These are phyloP conservation scores for Lophiotrema nucula DNA, from an alignment of 495 filamentous ascomycete species.

Conservation along the genomic window DNA sequence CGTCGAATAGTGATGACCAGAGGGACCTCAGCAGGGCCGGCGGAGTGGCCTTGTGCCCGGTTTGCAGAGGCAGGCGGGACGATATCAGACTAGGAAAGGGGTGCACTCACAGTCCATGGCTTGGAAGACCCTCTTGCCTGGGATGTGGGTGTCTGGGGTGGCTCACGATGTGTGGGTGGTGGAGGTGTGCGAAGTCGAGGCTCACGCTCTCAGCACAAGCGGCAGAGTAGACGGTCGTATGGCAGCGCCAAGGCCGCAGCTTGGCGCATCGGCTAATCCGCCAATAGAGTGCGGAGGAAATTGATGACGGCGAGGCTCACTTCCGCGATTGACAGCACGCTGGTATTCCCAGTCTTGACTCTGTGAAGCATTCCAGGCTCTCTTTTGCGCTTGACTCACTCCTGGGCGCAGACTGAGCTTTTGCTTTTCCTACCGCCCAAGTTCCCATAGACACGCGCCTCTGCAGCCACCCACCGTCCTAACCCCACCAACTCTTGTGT, in stretches of 20 bases:
- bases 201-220: not conserved
- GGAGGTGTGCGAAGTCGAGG: conserved; percentile 9
- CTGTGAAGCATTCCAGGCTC: too few species aligned
- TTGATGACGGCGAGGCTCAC: not conserved
- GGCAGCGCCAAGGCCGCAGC: too few species aligned
- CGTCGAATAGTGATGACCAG: conserved; percentile 31
- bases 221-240: too few species aligned
- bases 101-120: conserved; percentile 43
- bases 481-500: not conserved
- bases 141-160: conserved; percentile 12
- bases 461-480: not conserved
- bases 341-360: too few species aligned
- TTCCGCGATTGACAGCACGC: too few species aligned
- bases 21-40: conserved; percentile 27
- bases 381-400: too few species aligned
- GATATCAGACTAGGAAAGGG: not conserved
- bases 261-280: not conserved
- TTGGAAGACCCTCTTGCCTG: conserved; percentile 30
- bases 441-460: not conserved
- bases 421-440: too few species aligned
- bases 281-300: not conserved
- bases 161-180: conserved; percentile 11
- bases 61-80: not conserved
- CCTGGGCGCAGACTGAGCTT: too few species aligned
- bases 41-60: not conserved